phyloP scores from a whole-genome alignment of 1,284 basidiomycete genomes.

The Hypsizygus ulmarius region DNA sequence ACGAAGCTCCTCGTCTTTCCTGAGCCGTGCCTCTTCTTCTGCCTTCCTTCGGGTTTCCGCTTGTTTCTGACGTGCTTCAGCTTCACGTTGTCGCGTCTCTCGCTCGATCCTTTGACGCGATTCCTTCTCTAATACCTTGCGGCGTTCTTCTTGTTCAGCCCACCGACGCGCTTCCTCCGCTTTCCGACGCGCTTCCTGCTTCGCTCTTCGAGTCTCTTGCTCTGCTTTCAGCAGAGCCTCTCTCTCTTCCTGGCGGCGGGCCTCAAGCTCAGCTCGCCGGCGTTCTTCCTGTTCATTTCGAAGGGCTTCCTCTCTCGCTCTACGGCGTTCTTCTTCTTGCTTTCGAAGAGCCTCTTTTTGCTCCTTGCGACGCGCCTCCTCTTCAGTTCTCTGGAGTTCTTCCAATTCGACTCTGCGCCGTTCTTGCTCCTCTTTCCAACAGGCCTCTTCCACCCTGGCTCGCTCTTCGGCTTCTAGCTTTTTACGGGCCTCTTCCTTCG shows the following conservation, averaged over 20 bases:
- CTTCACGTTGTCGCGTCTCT: constrained; percentile 1
- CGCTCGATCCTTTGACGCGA: constrained; percentile 4
- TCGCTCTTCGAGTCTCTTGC: constrained; percentile 4
- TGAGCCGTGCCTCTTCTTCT: constrained; percentile 1
- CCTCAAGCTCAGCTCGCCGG: constrained; percentile 3
- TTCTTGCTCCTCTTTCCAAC: constrained; percentile 12
- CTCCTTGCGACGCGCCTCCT: constrained; percentile 3
- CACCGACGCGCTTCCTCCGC: background rate
- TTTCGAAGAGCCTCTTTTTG: constrained; percentile 2
- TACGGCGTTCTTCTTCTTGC: background rate
- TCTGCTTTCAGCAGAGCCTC: constrained; percentile 10
- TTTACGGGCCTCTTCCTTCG: constrained; percentile 8
- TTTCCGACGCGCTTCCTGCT: constrained; percentile 2
- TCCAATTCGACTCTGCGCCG: constrained; percentile 1
- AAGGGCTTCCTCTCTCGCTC: background rate
- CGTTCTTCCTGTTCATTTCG: constrained; percentile 6
- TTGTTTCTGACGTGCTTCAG: background rate
- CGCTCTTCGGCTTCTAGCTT: constrained; percentile 13
- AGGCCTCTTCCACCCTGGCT: constrained; percentile 14
- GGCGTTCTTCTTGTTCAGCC: constrained; percentile 2
- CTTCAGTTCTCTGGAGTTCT: constrained; percentile 8
- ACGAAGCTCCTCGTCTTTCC: background rate
- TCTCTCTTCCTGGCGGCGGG: constrained; percentile 9
- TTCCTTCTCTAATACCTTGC: constrained; percentile 7
- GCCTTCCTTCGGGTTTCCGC: background rate